phyloP scores from a whole-genome alignment of 1,284 basidiomycete genomes.

The Hemileia vastatrix region DNA sequence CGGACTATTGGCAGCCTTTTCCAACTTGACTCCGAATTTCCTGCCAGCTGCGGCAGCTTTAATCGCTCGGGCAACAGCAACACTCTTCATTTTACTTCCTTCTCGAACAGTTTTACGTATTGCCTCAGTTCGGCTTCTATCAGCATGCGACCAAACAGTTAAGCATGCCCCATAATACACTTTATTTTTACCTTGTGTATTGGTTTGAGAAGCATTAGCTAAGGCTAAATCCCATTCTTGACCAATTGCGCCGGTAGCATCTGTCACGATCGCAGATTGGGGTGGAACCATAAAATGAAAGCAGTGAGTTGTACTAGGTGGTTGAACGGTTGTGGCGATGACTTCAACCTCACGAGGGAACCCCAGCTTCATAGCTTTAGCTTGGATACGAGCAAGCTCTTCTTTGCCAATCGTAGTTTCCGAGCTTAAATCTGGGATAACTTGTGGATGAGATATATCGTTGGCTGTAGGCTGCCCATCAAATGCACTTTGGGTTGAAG shows the following conservation, averaged over 20 bases:
- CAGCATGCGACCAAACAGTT: conserved; percentile 87
- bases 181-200: conserved; percentile 26
- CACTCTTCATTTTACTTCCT: conserved; percentile 19
- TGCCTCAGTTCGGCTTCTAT: conserved; percentile 60
- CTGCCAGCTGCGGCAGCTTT: conserved; percentile 32
- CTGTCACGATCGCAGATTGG: conserved; percentile 1
- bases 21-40: conserved; percentile 18
- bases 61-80: conserved; percentile 25
- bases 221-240: conserved; percentile 7
- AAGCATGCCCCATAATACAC: conserved; percentile 82
- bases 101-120: conserved; percentile 25
- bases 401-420: conserved; percentile 2
- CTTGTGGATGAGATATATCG: too few relatives aligned
- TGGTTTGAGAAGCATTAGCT: neutral
- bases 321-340: conserved; percentile 78
- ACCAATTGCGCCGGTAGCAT: conserved; percentile 2
- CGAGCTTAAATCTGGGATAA: neutral
- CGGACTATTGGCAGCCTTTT: conserved; percentile 20
- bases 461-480: conserved; percentile 47
- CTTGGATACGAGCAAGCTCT: conserved; percentile 75
- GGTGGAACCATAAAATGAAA: conserved; percentile 60
- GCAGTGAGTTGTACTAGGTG: conserved; percentile 79
- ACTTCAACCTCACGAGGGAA: conserved; percentile 90
- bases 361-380: conserved; percentile 74
- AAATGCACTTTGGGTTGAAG: too few relatives aligned